These are phyloP conservation scores for Solanum hybrid DNA, from an alignment of 305 asterid genomes.

Conservation along the genomic window DNA sequence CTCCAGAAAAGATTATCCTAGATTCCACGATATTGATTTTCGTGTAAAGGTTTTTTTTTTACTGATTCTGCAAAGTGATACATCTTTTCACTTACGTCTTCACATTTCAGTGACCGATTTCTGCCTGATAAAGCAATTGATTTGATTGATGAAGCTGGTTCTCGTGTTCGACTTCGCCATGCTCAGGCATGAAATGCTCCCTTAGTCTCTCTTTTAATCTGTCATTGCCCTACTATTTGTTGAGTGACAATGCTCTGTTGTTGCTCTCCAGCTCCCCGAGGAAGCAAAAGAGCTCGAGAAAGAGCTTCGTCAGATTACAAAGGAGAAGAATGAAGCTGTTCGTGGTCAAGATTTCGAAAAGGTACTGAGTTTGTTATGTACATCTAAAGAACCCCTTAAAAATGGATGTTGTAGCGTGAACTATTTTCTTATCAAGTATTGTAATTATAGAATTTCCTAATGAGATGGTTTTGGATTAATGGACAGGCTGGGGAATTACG, in stretches of 20 bases:
- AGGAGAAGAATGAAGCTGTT: conserved; percentile 92
- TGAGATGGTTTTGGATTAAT: neutral
- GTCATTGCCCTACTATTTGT: neutral
- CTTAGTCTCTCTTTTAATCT: conserved; percentile 4
- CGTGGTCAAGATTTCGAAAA: conserved; percentile 89
- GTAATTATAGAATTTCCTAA: neutral
- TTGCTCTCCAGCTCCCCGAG: conserved; percentile 71
- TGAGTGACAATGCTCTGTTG: conserved; percentile 2
- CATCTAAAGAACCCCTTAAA: neutral
- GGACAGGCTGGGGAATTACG: conserved; percentile 89
- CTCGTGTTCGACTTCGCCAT: conserved; percentile 94
- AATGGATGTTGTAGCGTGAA: neutral
- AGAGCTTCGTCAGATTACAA: conserved; percentile 88
- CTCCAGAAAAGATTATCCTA: neutral
- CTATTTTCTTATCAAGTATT: neutral
- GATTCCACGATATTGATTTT: neutral
- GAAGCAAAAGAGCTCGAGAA: conserved; percentile 97
- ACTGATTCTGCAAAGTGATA: neutral
- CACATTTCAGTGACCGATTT: conserved; percentile 78
- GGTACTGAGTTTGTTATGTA: conserved; percentile 23
- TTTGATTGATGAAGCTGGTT: conserved; percentile 98
- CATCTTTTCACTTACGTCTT: conserved; percentile 4
- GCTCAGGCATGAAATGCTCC: conserved; percentile 55
- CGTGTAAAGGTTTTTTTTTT: neutral
- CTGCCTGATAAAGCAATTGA: conserved; percentile 98